Evolutionary conservation across 1,284 basidiomycete species (phyloP).

Genomic region (Malassezia sp.): DNA sequence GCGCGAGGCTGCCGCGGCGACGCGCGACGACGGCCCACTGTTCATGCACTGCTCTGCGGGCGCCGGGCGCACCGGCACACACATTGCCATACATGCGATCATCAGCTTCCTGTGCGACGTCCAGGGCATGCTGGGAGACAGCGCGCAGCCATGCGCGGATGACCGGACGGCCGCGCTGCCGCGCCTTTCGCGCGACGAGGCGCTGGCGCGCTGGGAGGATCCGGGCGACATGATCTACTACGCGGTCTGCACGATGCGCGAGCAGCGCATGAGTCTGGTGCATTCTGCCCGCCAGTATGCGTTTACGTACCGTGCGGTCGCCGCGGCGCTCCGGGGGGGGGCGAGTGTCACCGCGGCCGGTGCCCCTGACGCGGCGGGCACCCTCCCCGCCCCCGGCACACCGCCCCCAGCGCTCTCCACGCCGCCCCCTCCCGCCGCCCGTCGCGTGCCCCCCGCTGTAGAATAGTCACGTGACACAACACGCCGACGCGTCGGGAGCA

Average conservation of each 20-base stretch:
- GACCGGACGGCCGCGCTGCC: too few relatives aligned
- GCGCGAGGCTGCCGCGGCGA: conserved; percentile 17
- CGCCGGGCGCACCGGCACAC: conserved; percentile 40
- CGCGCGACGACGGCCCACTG: conserved; percentile 20
- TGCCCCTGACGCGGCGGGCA: too few relatives aligned
- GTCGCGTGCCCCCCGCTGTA: too few relatives aligned
- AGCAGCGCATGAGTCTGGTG: conserved; percentile 44
- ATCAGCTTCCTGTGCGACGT: conserved; percentile 29
- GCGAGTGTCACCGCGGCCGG: too few relatives aligned
- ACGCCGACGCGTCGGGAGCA: too few relatives aligned
- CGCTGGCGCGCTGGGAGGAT: neutral
- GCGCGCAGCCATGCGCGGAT: too few relatives aligned
- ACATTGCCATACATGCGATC: conserved; percentile 35
- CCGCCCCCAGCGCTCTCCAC: too few relatives aligned
- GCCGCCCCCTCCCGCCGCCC: too few relatives aligned
- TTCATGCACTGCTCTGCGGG: conserved; percentile 46
- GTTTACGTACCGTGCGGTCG: conserved; percentile 36
- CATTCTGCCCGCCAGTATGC: conserved; percentile 43
- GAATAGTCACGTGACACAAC: too few relatives aligned
- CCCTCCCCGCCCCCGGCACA: too few relatives aligned
- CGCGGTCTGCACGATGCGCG: conserved; percentile 18
- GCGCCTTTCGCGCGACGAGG: neutral
- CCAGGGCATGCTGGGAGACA: too few relatives aligned
- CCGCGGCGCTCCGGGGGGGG: conserved; percentile 27
- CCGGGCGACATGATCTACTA: conserved; percentile 12